A percentile compares a stretch with the other conserved stretches of the same genome.
Evolutionary conservation across 257 asterid species (phyloP).

Genomic region (Galeopsis tetrahit): DNA sequence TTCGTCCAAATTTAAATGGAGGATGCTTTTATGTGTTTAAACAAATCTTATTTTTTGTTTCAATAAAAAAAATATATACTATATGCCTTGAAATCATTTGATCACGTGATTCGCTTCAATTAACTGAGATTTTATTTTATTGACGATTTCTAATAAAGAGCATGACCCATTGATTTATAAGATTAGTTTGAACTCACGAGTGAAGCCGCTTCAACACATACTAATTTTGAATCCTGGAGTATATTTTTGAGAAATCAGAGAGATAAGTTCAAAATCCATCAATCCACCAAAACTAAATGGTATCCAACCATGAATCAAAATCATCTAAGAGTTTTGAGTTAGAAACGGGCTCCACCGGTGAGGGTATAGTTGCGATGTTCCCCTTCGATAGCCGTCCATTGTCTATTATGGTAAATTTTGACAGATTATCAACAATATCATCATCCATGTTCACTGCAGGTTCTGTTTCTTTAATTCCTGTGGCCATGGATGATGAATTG

Average conservation of each 20-base stretch:
- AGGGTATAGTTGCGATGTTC: constrained; percentile 18
- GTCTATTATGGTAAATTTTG: constrained; percentile 31
- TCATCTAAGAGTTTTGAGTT: constrained; percentile 68
- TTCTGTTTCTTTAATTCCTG: constrained; percentile 35
- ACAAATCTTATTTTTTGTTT: too few species aligned
- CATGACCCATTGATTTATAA: too few species aligned
- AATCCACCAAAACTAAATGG: constrained; percentile 41
- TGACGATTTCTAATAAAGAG: too few species aligned
- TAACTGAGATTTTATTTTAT: too few species aligned
- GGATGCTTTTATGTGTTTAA: too few species aligned
- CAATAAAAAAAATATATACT: too few species aligned
- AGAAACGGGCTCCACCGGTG: constrained; percentile 39
- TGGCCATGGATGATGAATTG: constrained; percentile 35
- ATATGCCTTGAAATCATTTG: too few species aligned
- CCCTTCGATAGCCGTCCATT: constrained; percentile 25
- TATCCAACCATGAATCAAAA: constrained; percentile 89
- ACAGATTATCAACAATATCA: constrained; percentile 59
- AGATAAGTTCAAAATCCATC: background rate
- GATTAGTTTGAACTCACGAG: background rate
- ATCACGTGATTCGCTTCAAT: too few species aligned
- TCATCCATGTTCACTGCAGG: constrained; percentile 37
- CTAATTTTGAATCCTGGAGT: background rate
- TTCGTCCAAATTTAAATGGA: too few species aligned
- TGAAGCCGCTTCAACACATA: background rate
- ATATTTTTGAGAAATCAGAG: background rate